Evolutionary conservation across 192 early-diverging fungal species (phyloP).

Genomic region (Physocladia obscura): DNA sequence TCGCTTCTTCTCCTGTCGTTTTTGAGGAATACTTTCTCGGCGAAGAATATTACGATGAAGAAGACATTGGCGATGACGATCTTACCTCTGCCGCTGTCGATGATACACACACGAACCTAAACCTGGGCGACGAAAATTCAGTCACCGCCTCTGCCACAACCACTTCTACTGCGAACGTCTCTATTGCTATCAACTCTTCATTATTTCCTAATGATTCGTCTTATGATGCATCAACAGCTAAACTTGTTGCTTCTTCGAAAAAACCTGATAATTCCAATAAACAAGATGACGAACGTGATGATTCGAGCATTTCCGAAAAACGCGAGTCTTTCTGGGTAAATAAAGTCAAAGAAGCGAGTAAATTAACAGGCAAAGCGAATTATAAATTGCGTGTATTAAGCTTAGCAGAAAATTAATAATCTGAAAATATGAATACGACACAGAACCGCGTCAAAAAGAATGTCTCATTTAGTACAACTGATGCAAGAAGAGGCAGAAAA

Average conservation of each 20-base stretch:
- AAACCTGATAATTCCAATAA: no score
- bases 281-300: neutral
- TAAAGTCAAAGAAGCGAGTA: neutral
- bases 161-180: no score
- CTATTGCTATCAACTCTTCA: no score
- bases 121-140: no score
- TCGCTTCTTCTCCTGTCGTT: neutral
- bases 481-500: neutral
- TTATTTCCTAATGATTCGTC: no score
- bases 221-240: neutral
- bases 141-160: no score
- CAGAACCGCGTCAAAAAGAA: neutral
- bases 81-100: neutral
- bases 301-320: neutral
- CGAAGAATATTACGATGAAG: constrained; percentile 12
- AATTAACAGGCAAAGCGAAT: no score
- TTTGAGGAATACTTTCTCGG: constrained; percentile 14
- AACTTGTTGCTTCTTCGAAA: neutral
- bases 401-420: no score
- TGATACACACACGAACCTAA: neutral
- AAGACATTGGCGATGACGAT: neutral
- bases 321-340: constrained; percentile 1
- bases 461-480: neutral
- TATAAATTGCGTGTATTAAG: no score
- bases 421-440: no score